phyloP scores from a whole-genome alignment of 352 stramenopile species.

The Globisporangium radiosum region DNA sequence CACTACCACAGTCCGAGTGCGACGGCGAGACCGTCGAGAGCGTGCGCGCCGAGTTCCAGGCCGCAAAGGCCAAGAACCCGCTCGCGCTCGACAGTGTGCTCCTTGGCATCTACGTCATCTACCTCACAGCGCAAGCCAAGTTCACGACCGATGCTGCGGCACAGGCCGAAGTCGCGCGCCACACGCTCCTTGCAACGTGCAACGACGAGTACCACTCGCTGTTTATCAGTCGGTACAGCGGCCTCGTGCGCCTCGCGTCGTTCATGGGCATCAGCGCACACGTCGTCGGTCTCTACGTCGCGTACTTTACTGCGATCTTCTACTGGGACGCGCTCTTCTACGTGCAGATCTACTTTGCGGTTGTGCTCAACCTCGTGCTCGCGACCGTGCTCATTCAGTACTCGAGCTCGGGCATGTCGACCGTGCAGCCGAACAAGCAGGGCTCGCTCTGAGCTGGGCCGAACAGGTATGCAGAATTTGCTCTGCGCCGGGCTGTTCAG shows the following conservation, averaged over 20 bases:
- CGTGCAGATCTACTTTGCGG: constrained; percentile 69
- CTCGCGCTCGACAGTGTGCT: constrained; percentile 61
- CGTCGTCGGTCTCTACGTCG: constrained; percentile 60
- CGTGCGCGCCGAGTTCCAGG: constrained; percentile 59
- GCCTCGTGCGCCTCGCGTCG: constrained; percentile 63
- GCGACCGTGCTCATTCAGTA: constrained; percentile 47
- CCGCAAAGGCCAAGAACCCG: constrained; percentile 53
- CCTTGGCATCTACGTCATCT: constrained; percentile 74
- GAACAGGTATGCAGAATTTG: too few relatives aligned
- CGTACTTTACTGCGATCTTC: constrained; percentile 63
- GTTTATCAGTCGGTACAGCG: constrained; percentile 52
- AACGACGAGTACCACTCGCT: constrained; percentile 50
- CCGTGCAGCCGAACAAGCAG: constrained; percentile 32
- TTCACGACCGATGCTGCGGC: constrained; percentile 63
- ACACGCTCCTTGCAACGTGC: constrained; percentile 52
- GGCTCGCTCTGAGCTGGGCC: constrained; percentile 17
- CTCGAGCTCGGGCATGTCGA: constrained; percentile 59
- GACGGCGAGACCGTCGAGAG: constrained; percentile 78
- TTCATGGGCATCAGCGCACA: constrained; percentile 82
- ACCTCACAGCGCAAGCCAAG: constrained; percentile 52
- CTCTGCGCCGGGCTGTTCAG: too few relatives aligned
- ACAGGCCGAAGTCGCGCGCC: constrained; percentile 50
- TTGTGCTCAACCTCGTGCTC: constrained; percentile 61
- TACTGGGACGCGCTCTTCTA: constrained; percentile 72
- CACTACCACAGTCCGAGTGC: constrained; percentile 67